phyloP scores from a whole-genome alignment of 2,329 filamentous ascomycete species.

The Nothopassalora personata region DNA sequence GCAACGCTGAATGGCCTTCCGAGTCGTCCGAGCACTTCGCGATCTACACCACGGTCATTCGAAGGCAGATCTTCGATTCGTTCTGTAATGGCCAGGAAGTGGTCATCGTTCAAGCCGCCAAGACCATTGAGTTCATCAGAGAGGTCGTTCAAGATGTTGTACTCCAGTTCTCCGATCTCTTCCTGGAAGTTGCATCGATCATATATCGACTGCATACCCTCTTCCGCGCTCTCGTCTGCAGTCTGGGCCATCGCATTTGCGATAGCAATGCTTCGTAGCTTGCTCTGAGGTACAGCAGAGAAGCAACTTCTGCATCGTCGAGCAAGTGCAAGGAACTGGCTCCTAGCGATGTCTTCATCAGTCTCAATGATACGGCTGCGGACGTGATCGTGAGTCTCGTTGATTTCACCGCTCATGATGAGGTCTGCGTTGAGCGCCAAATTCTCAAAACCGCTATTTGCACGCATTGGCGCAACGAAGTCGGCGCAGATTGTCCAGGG shows the following conservation, averaged over 20 bases:
- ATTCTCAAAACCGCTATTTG: slow-evolving; percentile 72
- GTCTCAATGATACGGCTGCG: slow-evolving; percentile 32
- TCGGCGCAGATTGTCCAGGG: slow-evolving; percentile 84
- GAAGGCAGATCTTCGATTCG: slow-evolving; percentile 41
- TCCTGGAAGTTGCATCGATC: slow-evolving; percentile 72
- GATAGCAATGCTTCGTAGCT: slow-evolving; percentile 10
- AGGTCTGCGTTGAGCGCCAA: slow-evolving; percentile 60
- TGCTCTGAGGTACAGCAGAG: slow-evolving; percentile 14
- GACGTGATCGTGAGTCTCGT: slow-evolving; percentile 1
- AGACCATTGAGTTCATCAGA: slow-evolving; percentile 61
- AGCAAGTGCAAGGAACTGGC: slow-evolving; percentile 19
- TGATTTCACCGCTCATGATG: slow-evolving; percentile 3
- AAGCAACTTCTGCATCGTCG: slow-evolving; percentile 15
- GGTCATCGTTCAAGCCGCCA: slow-evolving; percentile 45
- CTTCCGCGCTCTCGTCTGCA: slow-evolving; percentile 43
- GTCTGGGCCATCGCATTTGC: slow-evolving; percentile 12
- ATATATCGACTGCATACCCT: slow-evolving; percentile 72
- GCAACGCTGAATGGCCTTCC: slow-evolving; percentile 70
- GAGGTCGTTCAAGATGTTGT: slow-evolving; percentile 60
- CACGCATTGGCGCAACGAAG: slow-evolving; percentile 69
- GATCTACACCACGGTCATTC: slow-evolving; percentile 35
- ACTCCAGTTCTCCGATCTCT: slow-evolving; percentile 77
- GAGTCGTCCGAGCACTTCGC: slow-evolving; percentile 61
- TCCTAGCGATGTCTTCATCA: slow-evolving; percentile 23
- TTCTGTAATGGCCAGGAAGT: slow-evolving; percentile 49